phyloP scores from a whole-genome alignment of 1,284 basidiomycete species.

The Porogramme epimiltina region DNA sequence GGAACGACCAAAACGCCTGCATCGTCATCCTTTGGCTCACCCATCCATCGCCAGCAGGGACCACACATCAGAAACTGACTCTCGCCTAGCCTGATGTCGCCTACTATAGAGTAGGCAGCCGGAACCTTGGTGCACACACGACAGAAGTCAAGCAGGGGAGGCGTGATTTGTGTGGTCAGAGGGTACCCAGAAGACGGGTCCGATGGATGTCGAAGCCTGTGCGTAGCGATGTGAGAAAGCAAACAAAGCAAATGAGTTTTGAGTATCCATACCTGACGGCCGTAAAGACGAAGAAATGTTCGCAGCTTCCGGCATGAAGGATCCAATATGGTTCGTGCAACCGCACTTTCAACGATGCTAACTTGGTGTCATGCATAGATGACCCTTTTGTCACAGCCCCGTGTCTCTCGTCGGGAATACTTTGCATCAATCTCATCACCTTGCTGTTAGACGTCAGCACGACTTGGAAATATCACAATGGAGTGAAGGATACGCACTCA shows the following conservation, averaged over 20 bases:
- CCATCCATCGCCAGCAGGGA: constrained; percentile 74
- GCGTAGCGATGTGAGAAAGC: not conserved
- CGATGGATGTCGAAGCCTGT: constrained; percentile 56
- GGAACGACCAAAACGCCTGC: constrained; percentile 50
- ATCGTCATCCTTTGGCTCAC: constrained; percentile 43
- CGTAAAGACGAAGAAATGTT: constrained; percentile 76
- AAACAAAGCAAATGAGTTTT: not conserved
- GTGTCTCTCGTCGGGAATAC: constrained; percentile 36
- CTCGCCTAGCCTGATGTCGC: constrained; percentile 73
- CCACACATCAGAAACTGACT: constrained; percentile 73
- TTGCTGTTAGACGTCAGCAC: constrained; percentile 43
- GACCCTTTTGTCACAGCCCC: constrained; percentile 43
- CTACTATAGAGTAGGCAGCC: constrained; percentile 63
- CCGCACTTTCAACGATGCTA: constrained; percentile 57
- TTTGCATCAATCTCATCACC: constrained; percentile 45
- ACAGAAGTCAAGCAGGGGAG: constrained; percentile 62
- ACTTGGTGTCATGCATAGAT: constrained; percentile 46
- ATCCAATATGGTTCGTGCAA: constrained; percentile 80
- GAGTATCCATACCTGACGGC: constrained; percentile 60
- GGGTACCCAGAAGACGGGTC: constrained; percentile 65
- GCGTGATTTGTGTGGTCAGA: constrained; percentile 62
- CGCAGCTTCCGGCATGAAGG: constrained; percentile 78
- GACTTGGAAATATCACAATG: not conserved
- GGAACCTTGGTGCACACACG: constrained; percentile 70
- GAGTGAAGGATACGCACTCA: constrained; percentile 43